Evolutionary conservation across 2,329 filamentous ascomycete species (phyloP), one percentile per base, ranked within the genome.

Genomic region (Cytospora chrysosperma): DNA sequence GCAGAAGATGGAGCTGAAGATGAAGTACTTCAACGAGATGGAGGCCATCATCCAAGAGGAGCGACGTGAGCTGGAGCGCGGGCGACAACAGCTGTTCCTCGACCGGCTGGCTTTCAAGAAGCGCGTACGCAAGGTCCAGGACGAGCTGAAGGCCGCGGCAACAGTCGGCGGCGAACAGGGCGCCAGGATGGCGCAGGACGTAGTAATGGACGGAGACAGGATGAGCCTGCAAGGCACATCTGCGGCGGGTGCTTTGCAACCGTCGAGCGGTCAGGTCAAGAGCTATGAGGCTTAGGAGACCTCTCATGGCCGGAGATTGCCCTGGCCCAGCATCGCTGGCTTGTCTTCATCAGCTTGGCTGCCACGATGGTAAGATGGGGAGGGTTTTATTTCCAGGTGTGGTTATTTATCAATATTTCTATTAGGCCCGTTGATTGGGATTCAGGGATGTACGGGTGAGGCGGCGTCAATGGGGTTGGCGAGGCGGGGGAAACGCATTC

Each of bases 1-100:
- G 37, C 90, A 97, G 73, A 99, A 99, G 78, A 88, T 98, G 67
- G 93, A 98, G 77, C 81, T 98, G 70, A 99, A 99, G 78, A 84
- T 99, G 65, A 89, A 92, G 72, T 96, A 98, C 75, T 99, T 99
- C 77, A 90, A 91, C 71, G 95, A 99, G 75, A 93, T 99, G 85
- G 95, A 99, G 77, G 85, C 91, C 21, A 89, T 97, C 52, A 82
- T 99, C 57, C 91, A 96, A 70, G 92, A 93, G 7, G 95, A 99
- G 79, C 89, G 94, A 65, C 87, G 93, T 65, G 95, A 99, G 76
- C 83, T 99, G 26, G 95, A 99, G 77, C 87, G 93, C 63, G 92
- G 91, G 49, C 88, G 94, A 32, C 93, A 98, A 75, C 91, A 97
- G 75, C 84, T 99, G 21, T 97, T 98, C 81, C 81, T 98, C 43